Base-by-base conservation (phyloP, 805 yeast genomes). In the Tetrapisispora pingtungensis region DNA sequence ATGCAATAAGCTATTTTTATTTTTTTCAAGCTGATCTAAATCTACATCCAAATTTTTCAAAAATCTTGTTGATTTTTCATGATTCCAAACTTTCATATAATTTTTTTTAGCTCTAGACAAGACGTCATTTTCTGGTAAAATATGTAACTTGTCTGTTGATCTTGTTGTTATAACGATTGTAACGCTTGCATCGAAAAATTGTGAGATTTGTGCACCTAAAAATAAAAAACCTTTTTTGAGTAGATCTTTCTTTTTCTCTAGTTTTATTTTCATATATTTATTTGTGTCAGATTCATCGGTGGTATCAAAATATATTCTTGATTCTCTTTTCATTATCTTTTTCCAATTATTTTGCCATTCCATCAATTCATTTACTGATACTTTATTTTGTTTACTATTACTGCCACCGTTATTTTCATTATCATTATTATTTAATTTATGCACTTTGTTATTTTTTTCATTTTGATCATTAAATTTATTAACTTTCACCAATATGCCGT, bases 1-100 rank as follows among this genome's bases (percentile, higher is more conserved):
- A 27, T 37, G 6, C 40, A 63, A 28, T 24, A 51, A 39, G 45
- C 55, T 32, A 56, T 50, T 35, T 43, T 56, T 55, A 36, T 40
- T 49, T 22, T 51, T 53, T 28, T 54, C 58, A 42, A 62, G 31
- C 17, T 58, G 48, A 18, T 61, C 58, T n/a, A 59, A 45, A 40
- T 64, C 65, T 7, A 64, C 78, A 40, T 77, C 79, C 54, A 84
- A 66, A 60, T 84, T 77, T 48, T 72, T 74, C 61, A 88, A 71
- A 56, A 89, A 89, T 42, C 96, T 68, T 55, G 79, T 74, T 1
- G 89, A 87, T 62, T 89, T 90, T 45, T 86, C 95, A 55, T 77
- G 80, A 33, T 81, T 77, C 96, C 97, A 90, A 20, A 89, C 83
- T 61, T 89, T 86, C 61, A 83, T 75, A 48, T 77, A 78, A 42